Conservation (phyloP, 2,329 filamentous ascomycete genomes). For the Metarhizium anisopliae region DNA sequence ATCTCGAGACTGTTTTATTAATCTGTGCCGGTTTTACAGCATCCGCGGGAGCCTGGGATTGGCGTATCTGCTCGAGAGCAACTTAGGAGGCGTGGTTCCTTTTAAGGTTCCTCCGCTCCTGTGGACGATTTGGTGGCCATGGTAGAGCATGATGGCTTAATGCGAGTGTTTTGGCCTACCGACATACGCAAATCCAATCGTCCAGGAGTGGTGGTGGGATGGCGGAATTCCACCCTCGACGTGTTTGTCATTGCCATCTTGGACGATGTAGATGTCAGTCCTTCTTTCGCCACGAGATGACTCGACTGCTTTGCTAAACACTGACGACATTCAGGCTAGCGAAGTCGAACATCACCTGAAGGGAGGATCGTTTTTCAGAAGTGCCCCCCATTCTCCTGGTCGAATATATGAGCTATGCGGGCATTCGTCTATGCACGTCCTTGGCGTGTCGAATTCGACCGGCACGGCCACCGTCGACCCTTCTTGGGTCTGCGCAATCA, state of each 20-base stretch:
- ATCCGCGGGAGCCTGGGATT: slow-evolving; percentile 67
- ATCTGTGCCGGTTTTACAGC: slow-evolving; percentile 38
- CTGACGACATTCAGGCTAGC: slow-evolving; percentile 41
- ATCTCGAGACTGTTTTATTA: neutral
- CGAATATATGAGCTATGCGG: slow-evolving; percentile 82
- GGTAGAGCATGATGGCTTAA: slow-evolving; percentile 74
- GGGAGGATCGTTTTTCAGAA: slow-evolving; percentile 73
- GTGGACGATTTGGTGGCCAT: slow-evolving; percentile 39
- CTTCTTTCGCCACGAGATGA: neutral
- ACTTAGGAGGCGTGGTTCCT: slow-evolving; percentile 85
- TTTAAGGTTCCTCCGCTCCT: slow-evolving; percentile 44
- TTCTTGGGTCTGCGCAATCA: slow-evolving; percentile 58
- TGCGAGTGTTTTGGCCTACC: slow-evolving; percentile 98
- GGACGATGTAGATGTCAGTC: slow-evolving; percentile 77
- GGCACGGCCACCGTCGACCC: slow-evolving; percentile 45
- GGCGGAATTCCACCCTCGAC: slow-evolving; percentile 87
- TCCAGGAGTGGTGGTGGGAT: slow-evolving; percentile 85
- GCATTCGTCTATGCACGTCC: slow-evolving; percentile 70
- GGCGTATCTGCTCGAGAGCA: slow-evolving; percentile 94
- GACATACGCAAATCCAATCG: slow-evolving; percentile 64
- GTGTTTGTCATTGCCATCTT: slow-evolving; percentile 84
- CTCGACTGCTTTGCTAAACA: neutral
- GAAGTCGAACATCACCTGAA: slow-evolving; percentile 84
- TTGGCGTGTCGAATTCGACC: slow-evolving; percentile 69
- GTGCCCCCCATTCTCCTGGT: slow-evolving; percentile 68